A percentile compares a stretch with the other conserved stretches of the same genome.
Conservation (phyloP, 2,329 filamentous ascomycete species). For the Hypoxylon sp. region DNA sequence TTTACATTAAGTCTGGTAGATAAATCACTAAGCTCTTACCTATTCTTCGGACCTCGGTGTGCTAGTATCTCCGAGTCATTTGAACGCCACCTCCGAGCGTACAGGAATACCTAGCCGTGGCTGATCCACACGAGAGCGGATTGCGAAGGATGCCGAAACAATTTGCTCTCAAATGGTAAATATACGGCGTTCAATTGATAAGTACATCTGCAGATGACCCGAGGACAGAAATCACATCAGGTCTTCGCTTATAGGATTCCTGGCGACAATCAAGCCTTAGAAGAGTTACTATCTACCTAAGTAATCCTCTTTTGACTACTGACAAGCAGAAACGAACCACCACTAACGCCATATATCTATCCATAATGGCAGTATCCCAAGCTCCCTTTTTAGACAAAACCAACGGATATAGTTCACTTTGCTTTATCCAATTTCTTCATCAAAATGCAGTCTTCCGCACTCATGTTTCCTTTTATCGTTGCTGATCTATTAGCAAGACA, state of each 20-base stretch:
- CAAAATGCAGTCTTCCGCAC: background rate
- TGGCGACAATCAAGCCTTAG: too few species aligned
- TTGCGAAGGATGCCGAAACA: background rate
- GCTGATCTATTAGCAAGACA: background rate
- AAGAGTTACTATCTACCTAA: too few species aligned
- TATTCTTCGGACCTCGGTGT: constrained; percentile 19
- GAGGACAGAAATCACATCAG: background rate
- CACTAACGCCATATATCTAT: too few species aligned
- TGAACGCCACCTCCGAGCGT: background rate
- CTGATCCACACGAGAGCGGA: too few species aligned
- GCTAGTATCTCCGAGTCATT: background rate
- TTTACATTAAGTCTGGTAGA: background rate
- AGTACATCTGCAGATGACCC: too few species aligned
- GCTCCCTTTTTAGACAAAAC: too few species aligned
- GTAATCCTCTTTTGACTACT: too few species aligned
- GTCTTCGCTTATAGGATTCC: background rate
- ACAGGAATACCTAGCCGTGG: background rate
- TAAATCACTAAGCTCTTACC: background rate
- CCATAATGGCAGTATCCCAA: too few species aligned
- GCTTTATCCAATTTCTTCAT: background rate
- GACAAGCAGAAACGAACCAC: too few species aligned
- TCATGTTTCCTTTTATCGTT: background rate
- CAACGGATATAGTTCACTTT: background rate
- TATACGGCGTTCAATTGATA: too few species aligned
- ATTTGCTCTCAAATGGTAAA: background rate